A percentile compares a stretch with the other conserved stretches of the same genome.
Conservation (phyloP, 129 eudicot genomes). For the Gnaphalium uliginosum region DNA sequence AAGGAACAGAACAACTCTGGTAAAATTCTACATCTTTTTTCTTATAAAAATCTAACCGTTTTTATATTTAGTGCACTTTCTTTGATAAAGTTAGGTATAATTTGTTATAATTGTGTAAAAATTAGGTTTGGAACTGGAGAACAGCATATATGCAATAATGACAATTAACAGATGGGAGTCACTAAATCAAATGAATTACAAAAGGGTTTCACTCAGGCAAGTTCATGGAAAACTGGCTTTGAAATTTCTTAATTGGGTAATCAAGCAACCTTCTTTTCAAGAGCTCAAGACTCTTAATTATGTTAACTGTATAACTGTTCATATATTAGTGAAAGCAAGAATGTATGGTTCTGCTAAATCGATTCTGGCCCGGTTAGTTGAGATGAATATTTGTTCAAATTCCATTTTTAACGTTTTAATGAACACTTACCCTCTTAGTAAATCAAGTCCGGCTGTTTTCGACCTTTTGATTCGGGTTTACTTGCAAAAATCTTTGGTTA, state of each 20-base stretch:
- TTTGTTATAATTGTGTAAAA: not conserved
- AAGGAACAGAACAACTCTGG: conserved; percentile 29
- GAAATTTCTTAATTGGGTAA: conserved; percentile 78
- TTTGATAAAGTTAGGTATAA: not conserved
- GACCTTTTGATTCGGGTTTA: conserved; percentile 77
- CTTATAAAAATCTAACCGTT: conserved; percentile 33
- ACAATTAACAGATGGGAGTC: conserved; percentile 91
- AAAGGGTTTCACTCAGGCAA: conserved; percentile 63
- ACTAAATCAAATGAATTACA: conserved; percentile 74
- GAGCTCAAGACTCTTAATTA: conserved; percentile 52
- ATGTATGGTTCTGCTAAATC: conserved; percentile 66
- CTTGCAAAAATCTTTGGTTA: conserved; percentile 43
- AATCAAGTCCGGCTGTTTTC: conserved; percentile 91
- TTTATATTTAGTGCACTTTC: not conserved
- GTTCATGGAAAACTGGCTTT: conserved; percentile 85
- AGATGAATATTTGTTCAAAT: conserved; percentile 47
- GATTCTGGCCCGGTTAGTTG: conserved; percentile 44
- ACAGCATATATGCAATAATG: conserved; percentile 61
- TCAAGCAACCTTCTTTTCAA: conserved; percentile 77
- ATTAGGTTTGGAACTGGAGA: conserved; percentile 56
- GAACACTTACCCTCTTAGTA: conserved; percentile 78
- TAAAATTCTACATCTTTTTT: conserved; percentile 16
- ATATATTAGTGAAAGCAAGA: conserved; percentile 73
- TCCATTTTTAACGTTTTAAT: conserved; percentile 63
- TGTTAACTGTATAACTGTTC: conserved; percentile 68